A percentile compares a stretch with the other conserved stretches of the same genome.
phyloP scores from a whole-genome alignment of 2,329 filamentous ascomycete species.

The Pseudocercospora pini-densiflorae region DNA sequence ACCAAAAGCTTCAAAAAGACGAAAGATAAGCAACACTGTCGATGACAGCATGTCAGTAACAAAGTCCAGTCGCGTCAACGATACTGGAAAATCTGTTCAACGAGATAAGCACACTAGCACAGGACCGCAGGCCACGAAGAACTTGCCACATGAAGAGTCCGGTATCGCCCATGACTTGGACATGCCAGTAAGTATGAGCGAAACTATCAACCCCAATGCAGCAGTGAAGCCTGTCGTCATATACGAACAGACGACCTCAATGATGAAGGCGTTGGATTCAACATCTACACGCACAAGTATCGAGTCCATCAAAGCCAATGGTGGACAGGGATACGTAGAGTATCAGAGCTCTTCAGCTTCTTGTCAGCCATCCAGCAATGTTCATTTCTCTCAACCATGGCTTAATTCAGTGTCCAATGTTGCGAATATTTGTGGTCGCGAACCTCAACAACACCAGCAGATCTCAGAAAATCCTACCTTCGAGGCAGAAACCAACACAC shows the following conservation, averaged over 20 bases:
- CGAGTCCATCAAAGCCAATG: slow-evolving; percentile 22
- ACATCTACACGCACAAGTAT: slow-evolving; percentile 26
- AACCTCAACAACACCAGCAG: not conserved
- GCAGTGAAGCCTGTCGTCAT: slow-evolving; percentile 19
- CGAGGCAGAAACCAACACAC: not conserved
- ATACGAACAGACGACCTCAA: slow-evolving; percentile 24
- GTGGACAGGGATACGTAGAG: slow-evolving; percentile 19
- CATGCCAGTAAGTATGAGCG: not conserved
- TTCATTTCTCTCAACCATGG: slow-evolving; percentile 12
- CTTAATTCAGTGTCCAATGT: slow-evolving; percentile 1
- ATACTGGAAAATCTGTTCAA: not conserved
- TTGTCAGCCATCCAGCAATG: slow-evolving; percentile 1
- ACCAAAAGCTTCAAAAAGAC: not conserved
- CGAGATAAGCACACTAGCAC: not conserved
- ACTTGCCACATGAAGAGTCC: slow-evolving; percentile 8
- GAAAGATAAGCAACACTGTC: slow-evolving; percentile 2
- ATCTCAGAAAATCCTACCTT: not conserved
- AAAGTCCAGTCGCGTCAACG: slow-evolving; percentile 10
- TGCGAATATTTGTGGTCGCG: not conserved
- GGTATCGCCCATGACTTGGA: not conserved
- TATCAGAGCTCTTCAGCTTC: slow-evolving; percentile 18
- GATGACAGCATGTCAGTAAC: slow-evolving; percentile 16
- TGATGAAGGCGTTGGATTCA: slow-evolving; percentile 29
- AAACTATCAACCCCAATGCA: not conserved
- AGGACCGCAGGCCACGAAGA: not conserved